Conservation (phyloP, 2,329 filamentous ascomycete species). For the Lecanicillium sp. region DNA sequence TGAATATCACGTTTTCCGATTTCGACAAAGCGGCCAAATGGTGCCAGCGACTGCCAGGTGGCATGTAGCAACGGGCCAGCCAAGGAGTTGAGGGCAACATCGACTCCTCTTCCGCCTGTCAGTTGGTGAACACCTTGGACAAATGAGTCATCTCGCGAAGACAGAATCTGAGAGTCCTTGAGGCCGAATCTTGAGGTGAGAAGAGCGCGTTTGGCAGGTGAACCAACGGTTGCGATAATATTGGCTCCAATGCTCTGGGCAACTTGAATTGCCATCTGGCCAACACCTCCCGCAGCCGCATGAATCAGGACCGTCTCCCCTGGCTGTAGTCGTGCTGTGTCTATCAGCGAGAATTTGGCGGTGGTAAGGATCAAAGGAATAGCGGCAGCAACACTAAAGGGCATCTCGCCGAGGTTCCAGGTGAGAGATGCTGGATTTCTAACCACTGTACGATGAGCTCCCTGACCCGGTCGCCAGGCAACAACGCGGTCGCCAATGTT, state of each 20-base stretch:
- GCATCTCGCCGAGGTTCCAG: slow-evolving; percentile 19
- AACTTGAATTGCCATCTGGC: slow-evolving; percentile 29
- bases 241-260: slow-evolving; percentile 23
- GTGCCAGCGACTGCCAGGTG: slow-evolving; percentile 23
- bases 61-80: slow-evolving; percentile 19
- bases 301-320: slow-evolving; percentile 27
- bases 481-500: slow-evolving; percentile 23
- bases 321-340: slow-evolving; percentile 15
- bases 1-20: slow-evolving; percentile 24
- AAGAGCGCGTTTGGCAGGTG: slow-evolving; percentile 18
- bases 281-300: slow-evolving; percentile 25
- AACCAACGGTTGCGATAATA: slow-evolving; percentile 28
- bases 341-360: slow-evolving; percentile 17
- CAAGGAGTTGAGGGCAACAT: slow-evolving; percentile 23
- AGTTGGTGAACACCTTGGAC: slow-evolving; percentile 14
- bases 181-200: slow-evolving; percentile 19
- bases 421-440: slow-evolving; percentile 18
- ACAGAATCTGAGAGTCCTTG: slow-evolving; percentile 25
- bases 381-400: slow-evolving; percentile 16
- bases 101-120: slow-evolving; percentile 21
- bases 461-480: slow-evolving; percentile 12
- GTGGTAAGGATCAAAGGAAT: slow-evolving; percentile 19
- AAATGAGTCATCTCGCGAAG: slow-evolving; percentile 21
- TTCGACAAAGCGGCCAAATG: slow-evolving; percentile 25
- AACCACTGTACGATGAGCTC: slow-evolving; percentile 19